A percentile compares a stretch with the other conserved stretches of the same genome.
Evolutionary conservation across 2,329 filamentous ascomycete genomes (phyloP).

Genomic region (Phyllosticta capitalensis): DNA sequence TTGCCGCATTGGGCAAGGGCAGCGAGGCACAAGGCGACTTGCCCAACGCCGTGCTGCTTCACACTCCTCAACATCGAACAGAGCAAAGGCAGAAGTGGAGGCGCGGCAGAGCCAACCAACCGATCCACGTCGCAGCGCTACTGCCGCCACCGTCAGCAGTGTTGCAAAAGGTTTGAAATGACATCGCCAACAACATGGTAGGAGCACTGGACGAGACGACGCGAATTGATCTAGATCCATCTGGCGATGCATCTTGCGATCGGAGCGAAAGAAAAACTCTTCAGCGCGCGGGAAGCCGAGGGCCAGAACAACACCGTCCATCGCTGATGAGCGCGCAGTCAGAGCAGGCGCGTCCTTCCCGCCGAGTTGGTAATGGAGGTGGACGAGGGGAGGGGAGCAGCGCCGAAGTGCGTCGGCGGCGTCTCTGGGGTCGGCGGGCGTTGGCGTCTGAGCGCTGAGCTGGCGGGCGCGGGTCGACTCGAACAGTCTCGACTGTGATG

Average conservation of each 20-base stretch:
- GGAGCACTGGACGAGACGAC: too few relatives aligned
- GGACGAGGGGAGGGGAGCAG: not conserved
- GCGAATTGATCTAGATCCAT: not conserved
- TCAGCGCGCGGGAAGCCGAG: not conserved
- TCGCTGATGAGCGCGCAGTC: not conserved
- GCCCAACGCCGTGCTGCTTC: not conserved
- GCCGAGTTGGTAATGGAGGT: not conserved
- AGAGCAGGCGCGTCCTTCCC: not conserved
- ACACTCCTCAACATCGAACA: not conserved
- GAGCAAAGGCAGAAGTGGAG: not conserved
- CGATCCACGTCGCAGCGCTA: not conserved
- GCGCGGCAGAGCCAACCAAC: not conserved
- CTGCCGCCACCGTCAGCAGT: not conserved
- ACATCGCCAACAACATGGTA: too few relatives aligned
- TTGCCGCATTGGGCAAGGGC: not conserved
- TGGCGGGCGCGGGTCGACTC: not conserved
- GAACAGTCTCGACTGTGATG: not conserved
- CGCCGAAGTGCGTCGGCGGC: not conserved
- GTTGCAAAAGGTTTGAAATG: not conserved
- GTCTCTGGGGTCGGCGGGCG: not conserved
- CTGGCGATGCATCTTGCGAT: not conserved
- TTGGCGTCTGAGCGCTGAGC: not conserved
- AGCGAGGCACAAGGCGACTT: not conserved
- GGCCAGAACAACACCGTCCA: not conserved
- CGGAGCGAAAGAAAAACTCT: not conserved